phyloP scores from a whole-genome alignment of 1,284 basidiomycete species.

The Sutorius eximius region DNA sequence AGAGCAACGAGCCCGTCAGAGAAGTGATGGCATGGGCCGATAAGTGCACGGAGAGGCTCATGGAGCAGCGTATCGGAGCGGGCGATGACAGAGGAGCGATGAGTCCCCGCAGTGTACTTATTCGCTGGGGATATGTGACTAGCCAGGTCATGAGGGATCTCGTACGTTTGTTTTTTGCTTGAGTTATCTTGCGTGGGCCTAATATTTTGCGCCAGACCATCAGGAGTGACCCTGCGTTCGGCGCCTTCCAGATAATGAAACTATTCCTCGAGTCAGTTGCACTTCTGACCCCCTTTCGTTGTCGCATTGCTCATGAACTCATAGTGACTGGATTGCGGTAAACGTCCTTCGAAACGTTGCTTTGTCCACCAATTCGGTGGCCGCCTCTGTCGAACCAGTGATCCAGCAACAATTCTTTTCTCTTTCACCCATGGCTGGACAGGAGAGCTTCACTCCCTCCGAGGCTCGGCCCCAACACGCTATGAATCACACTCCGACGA shows the following conservation, averaged over 20 bases:
- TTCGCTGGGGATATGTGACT: conserved; percentile 88
- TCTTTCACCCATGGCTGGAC: conserved; percentile 77
- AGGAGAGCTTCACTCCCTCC: conserved; percentile 65
- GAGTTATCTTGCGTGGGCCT: conserved; percentile 1
- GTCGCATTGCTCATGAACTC: conserved; percentile 22
- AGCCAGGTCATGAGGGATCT: conserved; percentile 87
- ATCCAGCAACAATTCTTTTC: conserved; percentile 85
- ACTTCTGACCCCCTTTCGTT: conserved; percentile 4
- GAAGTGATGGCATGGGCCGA: conserved; percentile 89
- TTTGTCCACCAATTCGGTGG: conserved; percentile 83
- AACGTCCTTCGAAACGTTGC: conserved; percentile 84
- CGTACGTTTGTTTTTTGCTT: conserved; percentile 44
- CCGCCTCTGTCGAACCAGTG: conserved; percentile 83
- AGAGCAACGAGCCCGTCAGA: conserved; percentile 78
- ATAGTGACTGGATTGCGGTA: conserved; percentile 84
- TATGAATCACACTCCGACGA: conserved; percentile 77
- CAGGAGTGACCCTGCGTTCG: conserved; percentile 84
- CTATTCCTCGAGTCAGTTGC: conserved; percentile 78
- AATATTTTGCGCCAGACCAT: conserved; percentile 60
- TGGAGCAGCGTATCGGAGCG: conserved; percentile 61
- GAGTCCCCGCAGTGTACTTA: conserved; percentile 82
- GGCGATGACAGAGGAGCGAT: conserved; percentile 75
- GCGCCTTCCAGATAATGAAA: conserved; percentile 87
- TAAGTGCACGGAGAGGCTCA: conserved; percentile 79
- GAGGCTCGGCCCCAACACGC: conserved; percentile 52